Evolutionary conservation across 805 yeast species (phyloP).

Genomic region (Maudiozyma turicensis): DNA sequence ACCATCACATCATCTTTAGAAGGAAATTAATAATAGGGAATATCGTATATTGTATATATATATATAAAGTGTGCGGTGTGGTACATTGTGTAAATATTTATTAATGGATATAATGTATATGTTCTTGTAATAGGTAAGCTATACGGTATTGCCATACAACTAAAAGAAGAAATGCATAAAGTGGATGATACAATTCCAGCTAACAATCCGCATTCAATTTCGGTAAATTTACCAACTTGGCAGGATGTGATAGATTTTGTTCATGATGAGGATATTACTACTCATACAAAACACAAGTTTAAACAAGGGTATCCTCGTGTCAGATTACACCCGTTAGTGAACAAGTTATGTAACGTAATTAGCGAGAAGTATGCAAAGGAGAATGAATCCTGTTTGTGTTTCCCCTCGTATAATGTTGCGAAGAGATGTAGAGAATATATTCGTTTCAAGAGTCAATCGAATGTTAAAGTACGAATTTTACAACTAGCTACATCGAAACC

Average conservation of each 20-base stretch:
- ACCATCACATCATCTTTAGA: too few relatives aligned
- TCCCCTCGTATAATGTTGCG: slow-evolving; percentile 71
- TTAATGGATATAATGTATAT: neutral
- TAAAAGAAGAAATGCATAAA: slow-evolving; percentile 2
- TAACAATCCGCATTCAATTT: slow-evolving; percentile 84
- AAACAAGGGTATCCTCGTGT: slow-evolving; percentile 51
- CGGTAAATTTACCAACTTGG: slow-evolving; percentile 95
- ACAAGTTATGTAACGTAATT: slow-evolving; percentile 43
- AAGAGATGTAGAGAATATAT: slow-evolving; percentile 79
- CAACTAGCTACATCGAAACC: slow-evolving; percentile 70
- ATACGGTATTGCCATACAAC: neutral
- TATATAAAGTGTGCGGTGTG: too few relatives aligned
- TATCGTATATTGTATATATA: too few relatives aligned
- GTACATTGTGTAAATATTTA: too few relatives aligned
- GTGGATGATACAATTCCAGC: slow-evolving; percentile 85
- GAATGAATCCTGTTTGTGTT: slow-evolving; percentile 64
- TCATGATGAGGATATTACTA: slow-evolving; percentile 47
- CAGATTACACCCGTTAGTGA: slow-evolving; percentile 56
- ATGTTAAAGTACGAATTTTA: slow-evolving; percentile 44
- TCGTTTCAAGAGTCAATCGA: slow-evolving; percentile 28
- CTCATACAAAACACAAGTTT: slow-evolving; percentile 51
- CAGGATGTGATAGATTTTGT: slow-evolving; percentile 86
- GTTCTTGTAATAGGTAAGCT: neutral
- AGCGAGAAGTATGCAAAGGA: slow-evolving; percentile 69
- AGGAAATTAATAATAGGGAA: too few relatives aligned